These are phyloP conservation scores for Aureobasidium zeae DNA, from an alignment of 2,329 filamentous ascomycete genomes.

Conservation along the genomic window DNA sequence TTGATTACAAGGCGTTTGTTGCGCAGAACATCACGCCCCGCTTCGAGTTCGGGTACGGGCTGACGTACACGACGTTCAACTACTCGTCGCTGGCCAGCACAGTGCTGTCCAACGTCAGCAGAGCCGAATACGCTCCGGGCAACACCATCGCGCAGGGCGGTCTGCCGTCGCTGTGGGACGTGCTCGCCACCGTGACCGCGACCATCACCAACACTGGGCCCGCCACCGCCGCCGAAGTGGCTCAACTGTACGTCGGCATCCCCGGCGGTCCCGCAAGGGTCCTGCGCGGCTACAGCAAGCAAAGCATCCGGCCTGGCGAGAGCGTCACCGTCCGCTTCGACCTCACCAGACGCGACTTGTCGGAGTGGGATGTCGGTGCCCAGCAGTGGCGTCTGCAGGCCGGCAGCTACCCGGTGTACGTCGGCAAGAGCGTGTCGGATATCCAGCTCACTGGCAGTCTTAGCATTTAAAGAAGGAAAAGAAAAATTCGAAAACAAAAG, in stretches of 20 bases:
- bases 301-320: constrained; percentile 23
- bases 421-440: constrained; percentile 35
- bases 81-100: constrained; percentile 25
- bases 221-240: constrained; percentile 43
- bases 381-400: constrained; percentile 44
- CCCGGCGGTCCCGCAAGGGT: constrained; percentile 21
- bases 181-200: constrained; percentile 40
- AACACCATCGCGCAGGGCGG: constrained; percentile 22
- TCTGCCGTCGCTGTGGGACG: constrained; percentile 37
- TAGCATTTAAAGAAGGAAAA: constrained; percentile 13
- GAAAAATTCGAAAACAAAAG: too few relatives aligned
- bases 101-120: constrained; percentile 24
- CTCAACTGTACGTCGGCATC: constrained; percentile 37
- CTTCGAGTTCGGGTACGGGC: constrained; percentile 30
- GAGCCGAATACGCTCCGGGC: constrained; percentile 8
- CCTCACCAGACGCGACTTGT: constrained; percentile 37
- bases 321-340: constrained; percentile 28
- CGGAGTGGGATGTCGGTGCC: constrained; percentile 40
- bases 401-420: constrained; percentile 37
- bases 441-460: constrained; percentile 23
- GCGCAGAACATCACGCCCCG: constrained; percentile 25
- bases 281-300: constrained; percentile 29
- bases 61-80: constrained; percentile 31
- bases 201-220: constrained; percentile 44
- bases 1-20: constrained; percentile 30